A percentile compares a stretch with the other conserved stretches of the same genome.
These are phyloP conservation scores for Calocybe indica DNA, from an alignment of 768 basidiomycete species.

Conservation along the genomic window DNA sequence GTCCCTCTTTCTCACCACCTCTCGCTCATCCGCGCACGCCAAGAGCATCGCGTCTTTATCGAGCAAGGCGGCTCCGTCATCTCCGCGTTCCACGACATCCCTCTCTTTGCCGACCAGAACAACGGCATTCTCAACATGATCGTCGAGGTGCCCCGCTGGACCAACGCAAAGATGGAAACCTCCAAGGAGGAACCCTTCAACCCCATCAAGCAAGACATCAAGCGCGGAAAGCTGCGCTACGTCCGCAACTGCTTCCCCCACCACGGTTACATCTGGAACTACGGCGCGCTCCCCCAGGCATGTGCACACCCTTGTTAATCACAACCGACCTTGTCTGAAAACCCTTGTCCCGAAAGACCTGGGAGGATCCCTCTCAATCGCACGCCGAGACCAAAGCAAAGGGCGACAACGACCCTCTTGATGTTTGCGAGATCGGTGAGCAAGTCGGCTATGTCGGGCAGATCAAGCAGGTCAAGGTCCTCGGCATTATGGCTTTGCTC, in stretches of 20 bases:
- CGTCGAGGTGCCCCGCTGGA: slow-evolving; percentile 98
- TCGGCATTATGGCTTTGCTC: slow-evolving; percentile 98
- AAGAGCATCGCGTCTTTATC: slow-evolving; percentile 94
- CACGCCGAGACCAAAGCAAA: slow-evolving; percentile 98
- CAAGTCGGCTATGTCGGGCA: slow-evolving; percentile 96
- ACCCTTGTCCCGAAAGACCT: slow-evolving; percentile 55
- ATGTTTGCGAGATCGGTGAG: slow-evolving; percentile 99
- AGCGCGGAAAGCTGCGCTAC: slow-evolving; percentile 92
- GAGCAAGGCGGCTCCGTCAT: slow-evolving; percentile 84
- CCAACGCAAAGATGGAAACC: slow-evolving; percentile 99
- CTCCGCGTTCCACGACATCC: slow-evolving; percentile 93
- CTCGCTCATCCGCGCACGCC: slow-evolving; percentile 11
- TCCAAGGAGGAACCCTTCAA: slow-evolving; percentile 98
- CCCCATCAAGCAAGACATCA: slow-evolving; percentile 99
- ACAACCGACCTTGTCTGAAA: neutral
- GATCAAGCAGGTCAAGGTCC: slow-evolving; percentile 99
- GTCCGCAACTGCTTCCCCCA: slow-evolving; percentile 99
- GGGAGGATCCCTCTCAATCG: slow-evolving; percentile 86
- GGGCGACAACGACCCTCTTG: slow-evolving; percentile 99
- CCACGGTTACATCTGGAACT: slow-evolving; percentile 99
- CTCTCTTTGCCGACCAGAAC: slow-evolving; percentile 94
- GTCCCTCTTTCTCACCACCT: slow-evolving; percentile 8
- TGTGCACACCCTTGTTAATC: slow-evolving; percentile 15
- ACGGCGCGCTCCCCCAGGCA: slow-evolving; percentile 98
- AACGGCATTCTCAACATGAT: slow-evolving; percentile 98